Conservation (phyloP, 306 rosid species). For the Cucumis melo region DNA sequence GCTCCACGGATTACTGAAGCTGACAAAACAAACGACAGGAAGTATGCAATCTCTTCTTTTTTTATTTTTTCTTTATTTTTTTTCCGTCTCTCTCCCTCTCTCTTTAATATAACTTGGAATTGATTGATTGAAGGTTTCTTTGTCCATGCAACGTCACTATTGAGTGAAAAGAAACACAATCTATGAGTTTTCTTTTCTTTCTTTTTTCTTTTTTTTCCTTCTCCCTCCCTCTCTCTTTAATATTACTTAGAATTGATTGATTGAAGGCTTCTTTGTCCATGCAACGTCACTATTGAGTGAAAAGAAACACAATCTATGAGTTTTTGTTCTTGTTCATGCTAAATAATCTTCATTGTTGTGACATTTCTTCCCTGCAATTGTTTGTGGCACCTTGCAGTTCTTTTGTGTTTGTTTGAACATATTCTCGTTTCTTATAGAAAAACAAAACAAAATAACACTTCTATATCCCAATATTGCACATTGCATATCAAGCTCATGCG, state of each 20-base stretch:
- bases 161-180: background rate
- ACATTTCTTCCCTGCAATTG: too few relatives aligned
- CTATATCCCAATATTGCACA: too few relatives aligned
- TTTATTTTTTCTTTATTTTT: background rate
- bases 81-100: too few relatives aligned
- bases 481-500: background rate
- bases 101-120: background rate
- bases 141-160: background rate
- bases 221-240: too few relatives aligned
- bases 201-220: too few relatives aligned
- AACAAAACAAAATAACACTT: too few relatives aligned
- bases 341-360: background rate
- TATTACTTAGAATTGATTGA: background rate
- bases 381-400: too few relatives aligned
- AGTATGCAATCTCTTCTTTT: constrained; percentile 26
- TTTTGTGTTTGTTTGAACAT: too few relatives aligned
- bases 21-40: constrained; percentile 68
- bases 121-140: constrained; percentile 4
- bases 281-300: background rate
- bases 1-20: constrained; percentile 92
- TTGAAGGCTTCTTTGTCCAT: background rate
- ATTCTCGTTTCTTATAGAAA: too few relatives aligned
- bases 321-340: background rate
- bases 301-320: background rate
- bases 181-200: background rate